A percentile compares a stretch with the other conserved stretches of the same genome.
phyloP scores from a whole-genome alignment of 805 yeast species.

The Candida maris region DNA sequence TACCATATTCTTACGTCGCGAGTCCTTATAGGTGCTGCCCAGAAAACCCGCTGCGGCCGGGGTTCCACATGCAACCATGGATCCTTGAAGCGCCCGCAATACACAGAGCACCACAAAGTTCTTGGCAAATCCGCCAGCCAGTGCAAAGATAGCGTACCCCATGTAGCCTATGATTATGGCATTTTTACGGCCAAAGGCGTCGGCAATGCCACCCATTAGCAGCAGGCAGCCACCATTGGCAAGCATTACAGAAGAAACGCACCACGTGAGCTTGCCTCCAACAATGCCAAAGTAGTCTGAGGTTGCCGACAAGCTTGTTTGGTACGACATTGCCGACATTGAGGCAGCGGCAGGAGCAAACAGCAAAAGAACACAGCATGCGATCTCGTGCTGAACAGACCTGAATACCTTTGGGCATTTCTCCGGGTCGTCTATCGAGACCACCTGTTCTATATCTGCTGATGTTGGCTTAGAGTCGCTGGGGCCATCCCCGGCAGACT shows the following conservation, averaged over 20 bases:
- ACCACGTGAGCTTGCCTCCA: constrained; percentile 45
- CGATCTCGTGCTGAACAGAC: constrained; percentile 30
- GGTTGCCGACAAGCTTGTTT: constrained; percentile 34
- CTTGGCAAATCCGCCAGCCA: constrained; percentile 38
- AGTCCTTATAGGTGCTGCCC: constrained; percentile 38
- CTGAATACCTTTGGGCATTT: constrained; percentile 36
- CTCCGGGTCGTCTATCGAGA: too few relatives aligned
- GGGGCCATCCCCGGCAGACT: too few relatives aligned
- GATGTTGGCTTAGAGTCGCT: too few relatives aligned
- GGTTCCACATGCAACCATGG: constrained; percentile 39
- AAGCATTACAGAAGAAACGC: constrained; percentile 36
- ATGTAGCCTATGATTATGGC: constrained; percentile 35
- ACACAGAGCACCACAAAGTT: constrained; percentile 36
- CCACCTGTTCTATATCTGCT: too few relatives aligned
- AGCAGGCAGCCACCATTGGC: constrained; percentile 43
- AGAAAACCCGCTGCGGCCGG: constrained; percentile 48
- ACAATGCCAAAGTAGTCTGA: constrained; percentile 33
- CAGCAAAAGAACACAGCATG: constrained; percentile 31
- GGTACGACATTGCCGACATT: constrained; percentile 35
- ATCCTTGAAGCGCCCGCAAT: constrained; percentile 44
- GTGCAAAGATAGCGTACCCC: constrained; percentile 30
- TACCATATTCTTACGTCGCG: constrained; percentile 39
- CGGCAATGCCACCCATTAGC: constrained; percentile 44
- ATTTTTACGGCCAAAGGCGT: constrained; percentile 42
- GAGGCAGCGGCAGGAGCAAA: constrained; percentile 42